Percentiles rank a stretch among this genome's conserved stretches.
phyloP scores from a whole-genome alignment of 2,329 filamentous ascomycete species.

The Neurospora crassa region DNA sequence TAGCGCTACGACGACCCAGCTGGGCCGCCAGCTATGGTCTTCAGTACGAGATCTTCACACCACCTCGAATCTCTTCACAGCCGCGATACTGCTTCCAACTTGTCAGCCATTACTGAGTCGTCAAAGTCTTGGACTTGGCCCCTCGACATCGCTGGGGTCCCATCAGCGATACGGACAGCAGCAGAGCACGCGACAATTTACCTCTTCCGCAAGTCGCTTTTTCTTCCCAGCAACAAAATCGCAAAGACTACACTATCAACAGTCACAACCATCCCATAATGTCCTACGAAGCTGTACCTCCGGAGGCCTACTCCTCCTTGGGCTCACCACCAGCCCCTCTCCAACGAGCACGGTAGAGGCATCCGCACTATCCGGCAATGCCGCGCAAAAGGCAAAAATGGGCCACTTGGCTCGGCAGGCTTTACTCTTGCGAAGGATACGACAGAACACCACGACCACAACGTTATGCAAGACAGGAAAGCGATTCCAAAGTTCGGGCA shows the following conservation, averaged over 20 bases:
- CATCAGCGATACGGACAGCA: neutral
- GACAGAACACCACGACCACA: constrained; percentile 5
- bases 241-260: constrained; percentile 23
- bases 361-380: constrained; percentile 21
- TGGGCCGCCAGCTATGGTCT: constrained; percentile 26
- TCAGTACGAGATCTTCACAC: constrained; percentile 22
- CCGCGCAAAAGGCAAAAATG: constrained; percentile 23
- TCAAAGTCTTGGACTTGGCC: constrained; percentile 4
- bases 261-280: constrained; percentile 17
- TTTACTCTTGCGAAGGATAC: constrained; percentile 20
- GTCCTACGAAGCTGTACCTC: constrained; percentile 43
- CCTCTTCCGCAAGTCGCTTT: constrained; percentile 17
- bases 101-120: constrained; percentile 10
- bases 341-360: constrained; percentile 29
- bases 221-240: constrained; percentile 20
- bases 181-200: constrained; percentile 8
- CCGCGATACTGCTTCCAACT: constrained; percentile 12
- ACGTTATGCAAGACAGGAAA: constrained; percentile 22
- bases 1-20: constrained; percentile 25
- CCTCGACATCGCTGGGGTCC: constrained; percentile 3
- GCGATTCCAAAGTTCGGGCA: constrained; percentile 15
- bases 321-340: constrained; percentile 30
- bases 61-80: constrained; percentile 8
- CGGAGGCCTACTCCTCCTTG: constrained; percentile 42
- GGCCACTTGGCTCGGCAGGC: constrained; percentile 27